A percentile compares a stretch with the other conserved stretches of the same genome.
Conservation (phyloP, 805 yeast species). For the Lipomyces yamadae region DNA sequence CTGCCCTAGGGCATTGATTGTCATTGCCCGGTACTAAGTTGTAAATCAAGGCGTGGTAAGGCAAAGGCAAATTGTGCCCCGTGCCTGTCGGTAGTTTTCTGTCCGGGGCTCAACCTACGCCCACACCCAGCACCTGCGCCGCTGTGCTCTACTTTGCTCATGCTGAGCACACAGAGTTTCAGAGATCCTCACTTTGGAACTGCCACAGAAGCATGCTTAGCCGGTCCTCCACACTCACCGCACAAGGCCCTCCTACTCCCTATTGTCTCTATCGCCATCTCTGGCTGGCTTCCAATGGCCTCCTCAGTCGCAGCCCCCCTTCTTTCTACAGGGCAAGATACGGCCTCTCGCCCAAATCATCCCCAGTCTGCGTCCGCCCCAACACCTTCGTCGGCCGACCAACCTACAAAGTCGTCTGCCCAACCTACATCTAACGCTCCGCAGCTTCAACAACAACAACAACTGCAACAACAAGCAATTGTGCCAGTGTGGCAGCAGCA, state of each 20-base stretch:
- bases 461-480: background rate
- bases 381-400: conserved; percentile 3
- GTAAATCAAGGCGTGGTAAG: background rate
- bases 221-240: background rate
- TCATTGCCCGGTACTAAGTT: no score
- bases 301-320: background rate
- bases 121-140: background rate
- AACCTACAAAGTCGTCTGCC: background rate
- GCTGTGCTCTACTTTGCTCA: background rate
- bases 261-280: background rate
- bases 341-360: background rate
- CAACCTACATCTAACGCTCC: background rate
- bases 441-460: conserved; percentile 8
- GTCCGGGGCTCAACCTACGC: conserved; percentile 1
- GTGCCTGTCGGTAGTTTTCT: background rate
- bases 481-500: conserved; percentile 13
- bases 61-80: background rate
- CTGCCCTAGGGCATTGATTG: no score
- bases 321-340: background rate
- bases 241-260: background rate
- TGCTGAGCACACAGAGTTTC: no score
- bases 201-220: background rate
- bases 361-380: conserved; percentile 10
- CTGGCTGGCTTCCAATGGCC: background rate
- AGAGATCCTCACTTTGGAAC: background rate